A percentile compares a stretch with the other conserved stretches of the same genome.
These are phyloP conservation scores for Cladosporium halotolerans DNA, from an alignment of 2,329 filamentous ascomycete genomes.

Conservation along the genomic window DNA sequence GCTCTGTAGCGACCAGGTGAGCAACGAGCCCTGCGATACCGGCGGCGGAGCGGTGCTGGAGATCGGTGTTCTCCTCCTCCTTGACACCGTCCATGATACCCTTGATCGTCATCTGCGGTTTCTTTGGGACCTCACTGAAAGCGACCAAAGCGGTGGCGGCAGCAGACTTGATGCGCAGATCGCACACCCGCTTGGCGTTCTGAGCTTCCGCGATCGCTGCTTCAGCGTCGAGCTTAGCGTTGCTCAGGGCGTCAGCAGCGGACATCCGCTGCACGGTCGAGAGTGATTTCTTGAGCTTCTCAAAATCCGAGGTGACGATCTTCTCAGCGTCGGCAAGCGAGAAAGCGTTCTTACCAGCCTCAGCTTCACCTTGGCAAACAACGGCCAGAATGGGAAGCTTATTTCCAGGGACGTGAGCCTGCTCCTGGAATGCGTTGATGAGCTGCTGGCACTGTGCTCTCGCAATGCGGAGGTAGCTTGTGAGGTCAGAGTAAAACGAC, in stretches of 20 bases:
- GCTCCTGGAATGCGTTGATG: conserved; percentile 84
- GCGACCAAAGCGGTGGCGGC: conserved; percentile 83
- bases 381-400: conserved; percentile 78
- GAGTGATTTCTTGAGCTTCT: conserved; percentile 81
- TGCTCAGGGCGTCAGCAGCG: conserved; percentile 68
- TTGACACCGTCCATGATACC: conserved; percentile 98
- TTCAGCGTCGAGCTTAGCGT: conserved; percentile 65
- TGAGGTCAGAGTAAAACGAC: conserved; percentile 77
- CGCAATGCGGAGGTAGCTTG: conserved; percentile 81
- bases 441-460: conserved; percentile 87
- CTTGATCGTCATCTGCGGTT: conserved; percentile 87
- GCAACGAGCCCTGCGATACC: conserved; percentile 83
- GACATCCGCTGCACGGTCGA: conserved; percentile 82
- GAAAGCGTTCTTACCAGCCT: conserved; percentile 89
- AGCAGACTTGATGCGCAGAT: conserved; percentile 78
- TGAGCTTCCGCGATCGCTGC: conserved; percentile 74
- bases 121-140: conserved; percentile 84
- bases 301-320: conserved; percentile 77
- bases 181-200: conserved; percentile 69
- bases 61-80: conserved; percentile 80
- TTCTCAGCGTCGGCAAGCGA: conserved; percentile 82
- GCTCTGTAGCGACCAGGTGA: conserved; percentile 72
- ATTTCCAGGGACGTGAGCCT: conserved; percentile 69
- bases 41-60: conserved; percentile 79
- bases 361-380: conserved; percentile 85